phyloP scores from a whole-genome alignment of 176 grass and related monocot genomes.

The Phoenix roebelenii region DNA sequence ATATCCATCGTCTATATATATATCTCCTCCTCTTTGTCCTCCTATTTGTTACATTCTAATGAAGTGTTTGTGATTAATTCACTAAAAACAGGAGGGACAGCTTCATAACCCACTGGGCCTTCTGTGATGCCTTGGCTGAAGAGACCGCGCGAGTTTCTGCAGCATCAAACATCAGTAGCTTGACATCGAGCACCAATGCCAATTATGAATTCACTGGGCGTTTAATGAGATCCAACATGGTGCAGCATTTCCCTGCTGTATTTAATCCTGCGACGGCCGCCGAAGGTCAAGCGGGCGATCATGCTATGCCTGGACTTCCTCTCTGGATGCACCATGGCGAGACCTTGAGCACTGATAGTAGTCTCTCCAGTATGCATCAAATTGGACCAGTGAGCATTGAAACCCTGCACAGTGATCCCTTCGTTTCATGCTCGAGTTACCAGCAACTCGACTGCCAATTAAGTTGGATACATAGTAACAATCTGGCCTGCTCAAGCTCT shows the following conservation, averaged over 20 bases:
- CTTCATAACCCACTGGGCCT: conserved; percentile 12
- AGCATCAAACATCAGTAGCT: conserved; percentile 1
- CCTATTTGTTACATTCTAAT: not conserved
- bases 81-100: conserved; percentile 3
- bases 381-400: not conserved
- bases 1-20: too few relatives aligned
- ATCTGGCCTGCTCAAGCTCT: not conserved
- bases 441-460: not conserved
- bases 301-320: not conserved
- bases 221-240: not conserved
- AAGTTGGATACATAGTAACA: not conserved
- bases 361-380: not conserved
- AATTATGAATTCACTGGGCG: not conserved
- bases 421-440: not conserved
- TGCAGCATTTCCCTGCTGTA: not conserved
- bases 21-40: too few relatives aligned
- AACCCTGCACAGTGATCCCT: not conserved
- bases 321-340: not conserved
- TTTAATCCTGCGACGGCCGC: not conserved
- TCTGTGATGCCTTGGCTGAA: conserved; percentile 4
- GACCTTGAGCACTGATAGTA: not conserved
- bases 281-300: not conserved
- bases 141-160: not conserved
- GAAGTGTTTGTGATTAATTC: not conserved
- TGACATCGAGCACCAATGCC: not conserved